phyloP scores from a whole-genome alignment of 805 yeast species.

The Kazachstania psychrophila region DNA sequence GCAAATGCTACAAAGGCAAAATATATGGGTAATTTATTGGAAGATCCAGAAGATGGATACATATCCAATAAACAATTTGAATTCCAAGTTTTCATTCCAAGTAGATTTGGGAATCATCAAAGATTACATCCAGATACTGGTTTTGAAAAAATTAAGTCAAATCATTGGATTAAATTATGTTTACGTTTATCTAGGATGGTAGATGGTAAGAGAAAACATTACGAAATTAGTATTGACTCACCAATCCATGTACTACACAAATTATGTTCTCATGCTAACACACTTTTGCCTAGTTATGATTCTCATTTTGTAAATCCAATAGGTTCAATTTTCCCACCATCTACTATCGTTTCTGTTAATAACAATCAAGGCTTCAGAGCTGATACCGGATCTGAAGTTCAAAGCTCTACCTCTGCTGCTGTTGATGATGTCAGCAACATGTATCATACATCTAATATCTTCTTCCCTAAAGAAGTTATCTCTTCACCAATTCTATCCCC shows the following conservation, averaged over 20 bases:
- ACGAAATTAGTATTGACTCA: constrained; percentile 89
- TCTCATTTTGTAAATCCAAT: constrained; percentile 11
- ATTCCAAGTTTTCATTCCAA: constrained; percentile 80
- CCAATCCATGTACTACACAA: constrained; percentile 79
- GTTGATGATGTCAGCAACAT: neutral
- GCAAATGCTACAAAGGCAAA: constrained; percentile 31
- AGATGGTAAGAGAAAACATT: constrained; percentile 70
- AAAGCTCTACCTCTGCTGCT: neutral
- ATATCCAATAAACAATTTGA: constrained; percentile 71
- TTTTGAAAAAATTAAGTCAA: constrained; percentile 68
- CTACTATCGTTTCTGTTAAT: neutral
- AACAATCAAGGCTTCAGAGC: neutral
- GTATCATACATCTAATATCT: constrained; percentile 32
- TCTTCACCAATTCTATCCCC: constrained; percentile 48
- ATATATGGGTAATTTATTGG: constrained; percentile 34
- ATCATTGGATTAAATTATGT: constrained; percentile 92
- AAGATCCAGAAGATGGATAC: constrained; percentile 37
- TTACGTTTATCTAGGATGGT: constrained; percentile 66
- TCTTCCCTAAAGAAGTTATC: constrained; percentile 33
- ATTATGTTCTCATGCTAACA: constrained; percentile 71
- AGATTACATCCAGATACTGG: constrained; percentile 80
- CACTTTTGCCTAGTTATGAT: constrained; percentile 66
- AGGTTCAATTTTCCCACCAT: neutral
- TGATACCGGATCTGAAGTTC: neutral
- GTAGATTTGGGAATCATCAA: constrained; percentile 45